Conservation (phyloP, 2,329 filamentous ascomycete genomes). For the Xenoacremonium recifei region DNA sequence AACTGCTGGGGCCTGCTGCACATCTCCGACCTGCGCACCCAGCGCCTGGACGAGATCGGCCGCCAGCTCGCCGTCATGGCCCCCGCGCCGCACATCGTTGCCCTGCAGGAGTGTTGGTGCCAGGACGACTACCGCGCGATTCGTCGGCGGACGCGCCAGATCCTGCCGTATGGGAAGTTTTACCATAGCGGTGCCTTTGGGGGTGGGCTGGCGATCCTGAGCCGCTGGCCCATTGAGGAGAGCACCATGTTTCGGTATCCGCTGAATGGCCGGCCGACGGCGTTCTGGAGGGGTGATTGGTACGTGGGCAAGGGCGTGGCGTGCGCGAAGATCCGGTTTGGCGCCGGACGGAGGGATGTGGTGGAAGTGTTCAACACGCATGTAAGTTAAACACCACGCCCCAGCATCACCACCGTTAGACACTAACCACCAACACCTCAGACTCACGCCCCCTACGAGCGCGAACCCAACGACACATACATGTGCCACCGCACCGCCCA, state of each 20-base stretch:
- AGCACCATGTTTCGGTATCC: constrained; percentile 83
- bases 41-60: constrained; percentile 82
- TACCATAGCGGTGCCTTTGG: constrained; percentile 89
- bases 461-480: constrained; percentile 78
- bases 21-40: constrained; percentile 73
- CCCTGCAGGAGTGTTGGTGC: constrained; percentile 94
- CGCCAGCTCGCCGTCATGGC: constrained; percentile 67
- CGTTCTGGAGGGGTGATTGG: constrained; percentile 94
- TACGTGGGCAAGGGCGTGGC: constrained; percentile 95
- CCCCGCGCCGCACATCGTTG: constrained; percentile 78
- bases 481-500: constrained; percentile 87
- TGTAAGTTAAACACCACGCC: constrained; percentile 41
- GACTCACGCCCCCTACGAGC: constrained; percentile 84
- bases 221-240: constrained; percentile 88
- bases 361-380: constrained; percentile 93
- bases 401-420: constrained; percentile 1
- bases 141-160: constrained; percentile 66
- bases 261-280: constrained; percentile 90
- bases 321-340: constrained; percentile 74
- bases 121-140: constrained; percentile 80
- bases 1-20: constrained; percentile 98
- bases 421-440: constrained; percentile 20
- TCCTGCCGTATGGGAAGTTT: constrained; percentile 89
- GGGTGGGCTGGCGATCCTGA: constrained; percentile 83
- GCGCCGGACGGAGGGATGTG: constrained; percentile 61